These are phyloP conservation scores for Pleurotus tuber-regium DNA, from an alignment of 768 basidiomycete species.

Conservation along the genomic window DNA sequence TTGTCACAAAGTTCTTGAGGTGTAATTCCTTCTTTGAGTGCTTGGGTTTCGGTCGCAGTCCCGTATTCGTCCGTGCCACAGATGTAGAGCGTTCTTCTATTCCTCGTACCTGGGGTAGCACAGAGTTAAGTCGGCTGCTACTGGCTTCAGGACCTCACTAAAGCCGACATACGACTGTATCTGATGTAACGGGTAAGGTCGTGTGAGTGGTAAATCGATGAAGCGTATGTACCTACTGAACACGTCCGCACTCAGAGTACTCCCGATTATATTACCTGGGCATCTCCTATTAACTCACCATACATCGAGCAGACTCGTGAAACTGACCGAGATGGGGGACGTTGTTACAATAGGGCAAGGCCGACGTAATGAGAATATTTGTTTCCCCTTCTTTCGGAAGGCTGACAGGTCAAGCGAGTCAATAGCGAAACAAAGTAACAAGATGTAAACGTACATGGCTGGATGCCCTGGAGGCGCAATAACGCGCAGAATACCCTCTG, in stretches of 20 bases:
- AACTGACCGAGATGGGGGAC: constrained; percentile 88
- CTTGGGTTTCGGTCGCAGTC: constrained; percentile 99
- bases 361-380: constrained; percentile 92
- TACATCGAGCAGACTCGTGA: constrained; percentile 12
- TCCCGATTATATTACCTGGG: constrained; percentile 88
- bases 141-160: constrained; percentile 4
- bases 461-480: constrained; percentile 51
- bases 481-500: constrained; percentile 46
- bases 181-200: constrained; percentile 27
- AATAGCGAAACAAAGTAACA: constrained; percentile 13
- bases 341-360: constrained; percentile 95
- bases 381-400: constrained; percentile 81
- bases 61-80: constrained; percentile 99
- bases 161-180: constrained; percentile 52
- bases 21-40: constrained; percentile 81
- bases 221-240: constrained; percentile 76
- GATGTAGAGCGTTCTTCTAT: constrained; percentile 88
- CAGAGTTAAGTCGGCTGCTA: not conserved
- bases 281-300: constrained; percentile 12
- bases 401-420: constrained; percentile 29
- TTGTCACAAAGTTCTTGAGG: constrained; percentile 86
- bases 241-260: constrained; percentile 95
- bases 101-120: constrained; percentile 55
- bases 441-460: constrained; percentile 39
- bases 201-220: not conserved